Conservation (phyloP, 495 filamentous ascomycete species). For the Lasiosphaeria miniovina region DNA sequence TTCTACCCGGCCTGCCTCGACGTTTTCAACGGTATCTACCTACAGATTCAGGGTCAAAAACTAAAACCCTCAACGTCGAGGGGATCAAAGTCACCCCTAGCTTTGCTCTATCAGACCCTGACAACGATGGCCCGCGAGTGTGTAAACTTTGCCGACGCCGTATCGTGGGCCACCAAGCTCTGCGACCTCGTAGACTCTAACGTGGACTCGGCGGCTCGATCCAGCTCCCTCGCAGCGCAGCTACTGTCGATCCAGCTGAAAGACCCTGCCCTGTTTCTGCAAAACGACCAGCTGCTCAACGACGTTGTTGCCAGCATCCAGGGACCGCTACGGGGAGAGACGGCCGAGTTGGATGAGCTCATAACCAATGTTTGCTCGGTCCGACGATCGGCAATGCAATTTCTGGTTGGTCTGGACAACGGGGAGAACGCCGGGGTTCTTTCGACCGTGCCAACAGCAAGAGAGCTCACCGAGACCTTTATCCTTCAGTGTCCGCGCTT, state of each 20-base stretch:
- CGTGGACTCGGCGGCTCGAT: conserved; percentile 43
- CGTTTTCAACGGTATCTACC: conserved; percentile 23
- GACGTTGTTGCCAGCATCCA: conserved; percentile 52
- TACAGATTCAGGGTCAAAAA: conserved; percentile 27
- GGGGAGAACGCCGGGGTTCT: conserved; percentile 15
- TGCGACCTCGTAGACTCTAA: conserved; percentile 28
- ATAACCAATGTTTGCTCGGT: conserved; percentile 60
- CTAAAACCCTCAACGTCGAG: conserved; percentile 14
- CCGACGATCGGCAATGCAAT: conserved; percentile 57
- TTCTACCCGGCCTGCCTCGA: conserved; percentile 37
- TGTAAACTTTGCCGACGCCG: conserved; percentile 42
- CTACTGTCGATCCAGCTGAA: conserved; percentile 44
- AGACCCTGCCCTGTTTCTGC: conserved; percentile 26
- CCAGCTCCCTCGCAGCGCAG: conserved; percentile 41
- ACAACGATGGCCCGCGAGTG: conserved; percentile 43
- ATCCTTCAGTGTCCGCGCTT: conserved; percentile 52
- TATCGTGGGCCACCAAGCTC: conserved; percentile 46
- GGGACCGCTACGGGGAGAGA: conserved; percentile 60
- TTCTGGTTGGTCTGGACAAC: conserved; percentile 36
- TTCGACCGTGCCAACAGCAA: conserved; percentile 10
- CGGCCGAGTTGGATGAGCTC: conserved; percentile 66
- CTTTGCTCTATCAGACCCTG: conserved; percentile 39
- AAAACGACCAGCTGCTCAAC: conserved; percentile 39
- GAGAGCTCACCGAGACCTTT: conserved; percentile 44
- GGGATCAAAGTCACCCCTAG: conserved; percentile 33